Evolutionary conservation across 1,284 basidiomycete genomes (phyloP).

Genomic region (Cutaneotrichosporon arboriforme): DNA sequence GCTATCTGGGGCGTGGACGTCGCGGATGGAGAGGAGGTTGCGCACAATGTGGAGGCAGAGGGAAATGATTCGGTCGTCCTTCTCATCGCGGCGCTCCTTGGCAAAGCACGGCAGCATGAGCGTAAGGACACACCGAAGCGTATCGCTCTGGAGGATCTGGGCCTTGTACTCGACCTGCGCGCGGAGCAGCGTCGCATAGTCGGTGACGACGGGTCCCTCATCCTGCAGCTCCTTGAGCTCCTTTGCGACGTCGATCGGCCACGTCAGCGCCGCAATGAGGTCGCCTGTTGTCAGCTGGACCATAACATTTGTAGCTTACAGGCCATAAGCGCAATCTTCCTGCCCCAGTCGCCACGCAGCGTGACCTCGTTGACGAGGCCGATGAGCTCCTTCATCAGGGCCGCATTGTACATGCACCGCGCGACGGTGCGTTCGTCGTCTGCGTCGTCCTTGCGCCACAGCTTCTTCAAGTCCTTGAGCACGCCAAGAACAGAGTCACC

Average conservation of each 20-base stretch:
- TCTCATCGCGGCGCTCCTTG: constrained; percentile 61
- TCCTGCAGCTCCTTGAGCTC: constrained; percentile 75
- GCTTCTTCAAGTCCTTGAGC: constrained; percentile 84
- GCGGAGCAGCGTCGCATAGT: constrained; percentile 74
- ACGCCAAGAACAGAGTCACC: constrained; percentile 80
- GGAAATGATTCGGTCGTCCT: constrained; percentile 78
- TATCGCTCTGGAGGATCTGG: constrained; percentile 50
- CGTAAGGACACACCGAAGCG: constrained; percentile 62
- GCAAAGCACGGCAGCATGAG: constrained; percentile 66
- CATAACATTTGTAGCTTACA: constrained; percentile 41
- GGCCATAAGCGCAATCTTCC: constrained; percentile 73
- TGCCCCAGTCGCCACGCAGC: constrained; percentile 56
- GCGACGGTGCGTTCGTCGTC: constrained; percentile 93
- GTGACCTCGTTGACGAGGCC: constrained; percentile 73
- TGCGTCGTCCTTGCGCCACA: constrained; percentile 89
- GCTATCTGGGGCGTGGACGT: constrained; percentile 63
- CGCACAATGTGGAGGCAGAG: constrained; percentile 83
- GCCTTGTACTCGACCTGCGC: constrained; percentile 85
- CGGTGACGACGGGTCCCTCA: constrained; percentile 68
- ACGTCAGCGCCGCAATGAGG: constrained; percentile 88
- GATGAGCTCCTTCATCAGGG: constrained; percentile 79
- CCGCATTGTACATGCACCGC: constrained; percentile 76
- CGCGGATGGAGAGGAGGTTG: constrained; percentile 83
- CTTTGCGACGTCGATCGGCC: constrained; percentile 89
- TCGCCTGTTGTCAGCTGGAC: constrained; percentile 53